These are phyloP conservation scores for Paraglomus occultum DNA, from an alignment of 192 early-diverging fungal genomes.

Conservation along the genomic window DNA sequence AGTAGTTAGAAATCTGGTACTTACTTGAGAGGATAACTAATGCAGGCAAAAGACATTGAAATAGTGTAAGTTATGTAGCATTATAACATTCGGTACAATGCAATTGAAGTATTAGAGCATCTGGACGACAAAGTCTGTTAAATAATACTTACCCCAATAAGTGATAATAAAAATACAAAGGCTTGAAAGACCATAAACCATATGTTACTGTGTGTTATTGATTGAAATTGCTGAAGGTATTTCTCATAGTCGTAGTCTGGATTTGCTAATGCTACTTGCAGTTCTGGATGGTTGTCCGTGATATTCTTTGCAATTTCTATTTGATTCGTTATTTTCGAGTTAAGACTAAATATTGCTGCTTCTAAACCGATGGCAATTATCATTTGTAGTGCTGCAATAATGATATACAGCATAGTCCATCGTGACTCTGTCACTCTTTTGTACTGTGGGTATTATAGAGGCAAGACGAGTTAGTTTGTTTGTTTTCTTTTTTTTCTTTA, in stretches of 20 bases:
- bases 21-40: conserved; percentile 28
- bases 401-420: conserved; percentile 21
- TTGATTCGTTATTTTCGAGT: not conserved
- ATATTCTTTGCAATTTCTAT: not conserved
- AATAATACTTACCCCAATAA: conserved; percentile 12
- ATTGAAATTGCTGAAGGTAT: not conserved
- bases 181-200: conserved; percentile 29
- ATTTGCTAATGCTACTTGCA: not conserved
- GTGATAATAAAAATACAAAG: conserved; percentile 4
- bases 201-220: conserved; percentile 16
- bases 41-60: not conserved
- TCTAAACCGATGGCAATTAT: conserved; percentile 4
- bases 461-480: no score
- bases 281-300: not conserved
- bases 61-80: no score
- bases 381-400: conserved; percentile 6
- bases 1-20: not conserved
- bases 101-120: no score
- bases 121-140: no score
- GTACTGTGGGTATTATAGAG: no score
- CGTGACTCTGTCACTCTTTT: not conserved
- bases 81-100: no score
- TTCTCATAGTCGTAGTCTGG: conserved; percentile 8
- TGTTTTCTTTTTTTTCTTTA: no score
- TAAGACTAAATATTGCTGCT: not conserved